Base-by-base conservation (phyloP, 208 protist genomes). In the Wallacemonas collosoma region DNA sequence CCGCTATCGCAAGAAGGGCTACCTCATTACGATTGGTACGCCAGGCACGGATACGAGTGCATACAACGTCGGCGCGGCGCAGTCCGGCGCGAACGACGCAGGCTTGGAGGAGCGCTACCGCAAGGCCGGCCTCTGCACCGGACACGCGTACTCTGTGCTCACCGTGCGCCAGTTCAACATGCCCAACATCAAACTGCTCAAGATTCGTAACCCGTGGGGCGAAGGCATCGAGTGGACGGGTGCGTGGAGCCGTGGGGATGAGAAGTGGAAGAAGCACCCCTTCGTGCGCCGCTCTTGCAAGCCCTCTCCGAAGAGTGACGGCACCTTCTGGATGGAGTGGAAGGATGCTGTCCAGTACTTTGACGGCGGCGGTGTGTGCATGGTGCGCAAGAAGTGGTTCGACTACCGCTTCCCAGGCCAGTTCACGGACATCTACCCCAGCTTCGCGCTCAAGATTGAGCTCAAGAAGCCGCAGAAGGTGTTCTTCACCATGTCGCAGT, bases 321-420 rank as follows among this genome's bases (percentile, higher is more conserved):
- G 84, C 35, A 80, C 80, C 38, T 86, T 93, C 72, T 93, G 79
- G 78, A 87, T 93, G 77, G 80, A 79, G 65, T 87, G 79, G 84
- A 68, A 63, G 54, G 82, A 93, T 53, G 84, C 76, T 36, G 65
- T 82, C 47, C 11, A 76, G 72, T 82, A 75, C 67, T 94, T 94
- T 67, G 78, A 89, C 62, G 83, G 83, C 45, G 85, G 83, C 61
- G 73, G 83, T 38, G 81, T 91, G 26, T 88, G 70, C 73, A 76
- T 79, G 65, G 68, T 67, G 3, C 54, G 63, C 51, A 68, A 61
- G 45, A 55, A 45, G 3, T 77, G 66, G 81, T 80, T 75, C 47
- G 79, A 88, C 66, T 86, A 89, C 71, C 75, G 82, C 57, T 71
- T 91, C 51, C 75, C 36, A 11, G 83, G 86, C 17, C 61, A 75